phyloP scores from a whole-genome alignment of 495 filamentous ascomycete species.

The Xylaria grammica region DNA sequence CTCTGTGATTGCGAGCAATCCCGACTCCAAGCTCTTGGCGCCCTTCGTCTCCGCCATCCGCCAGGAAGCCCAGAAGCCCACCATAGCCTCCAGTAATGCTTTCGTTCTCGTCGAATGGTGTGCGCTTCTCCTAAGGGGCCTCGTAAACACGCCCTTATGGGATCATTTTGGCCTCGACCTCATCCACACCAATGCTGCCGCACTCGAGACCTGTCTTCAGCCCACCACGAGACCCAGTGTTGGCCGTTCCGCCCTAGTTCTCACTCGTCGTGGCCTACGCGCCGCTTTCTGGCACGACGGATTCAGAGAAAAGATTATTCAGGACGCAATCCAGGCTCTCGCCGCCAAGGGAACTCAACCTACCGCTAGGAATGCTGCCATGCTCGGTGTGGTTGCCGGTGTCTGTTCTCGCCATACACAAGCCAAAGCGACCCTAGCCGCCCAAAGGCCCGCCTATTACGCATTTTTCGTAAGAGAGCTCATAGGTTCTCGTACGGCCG shows the following conservation, averaged over 20 bases:
- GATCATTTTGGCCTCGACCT: conserved; percentile 69
- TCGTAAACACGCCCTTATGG: conserved; percentile 60
- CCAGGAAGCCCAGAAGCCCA: conserved; percentile 71
- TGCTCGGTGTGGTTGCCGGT: conserved; percentile 85
- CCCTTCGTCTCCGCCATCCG: conserved; percentile 63
- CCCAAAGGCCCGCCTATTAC: conserved; percentile 71
- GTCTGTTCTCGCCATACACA: conserved; percentile 73
- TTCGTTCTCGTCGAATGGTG: conserved; percentile 94
- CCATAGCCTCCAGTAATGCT: conserved; percentile 76
- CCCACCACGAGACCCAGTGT: conserved; percentile 62
- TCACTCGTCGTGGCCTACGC: conserved; percentile 75
- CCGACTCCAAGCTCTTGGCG: conserved; percentile 59
- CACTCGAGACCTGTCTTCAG: conserved; percentile 77
- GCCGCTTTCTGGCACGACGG: conserved; percentile 65
- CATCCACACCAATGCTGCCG: conserved; percentile 64
- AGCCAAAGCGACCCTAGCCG: conserved; percentile 62
- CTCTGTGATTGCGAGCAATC: conserved; percentile 59
- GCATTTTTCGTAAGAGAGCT: conserved; percentile 85
- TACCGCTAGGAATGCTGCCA: conserved; percentile 68
- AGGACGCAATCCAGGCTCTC: conserved; percentile 66
- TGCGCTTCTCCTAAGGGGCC: conserved; percentile 70
- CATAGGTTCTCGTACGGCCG: conserved; percentile 72
- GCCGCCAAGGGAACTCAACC: conserved; percentile 66
- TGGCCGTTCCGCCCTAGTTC: conserved; percentile 68
- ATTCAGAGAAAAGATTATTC: conserved; percentile 63